Evolutionary conservation across 305 asterid species (phyloP).

Genomic region (Fraxinus nigra): DNA sequence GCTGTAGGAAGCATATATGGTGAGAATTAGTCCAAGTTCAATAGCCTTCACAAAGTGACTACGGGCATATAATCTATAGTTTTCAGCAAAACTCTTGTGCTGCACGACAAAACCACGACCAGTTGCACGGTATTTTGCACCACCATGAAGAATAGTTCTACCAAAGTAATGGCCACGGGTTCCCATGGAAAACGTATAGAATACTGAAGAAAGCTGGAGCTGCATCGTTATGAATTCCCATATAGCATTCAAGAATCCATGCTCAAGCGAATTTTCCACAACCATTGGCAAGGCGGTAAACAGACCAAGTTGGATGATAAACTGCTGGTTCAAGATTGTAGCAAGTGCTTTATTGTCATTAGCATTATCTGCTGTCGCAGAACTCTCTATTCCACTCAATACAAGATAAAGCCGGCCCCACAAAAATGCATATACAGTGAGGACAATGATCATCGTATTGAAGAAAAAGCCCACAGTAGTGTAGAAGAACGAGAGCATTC

Average conservation of each 20-base stretch:
- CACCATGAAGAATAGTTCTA: constrained; percentile 51
- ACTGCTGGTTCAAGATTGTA: constrained; percentile 63
- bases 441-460: constrained; percentile 62
- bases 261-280: constrained; percentile 65
- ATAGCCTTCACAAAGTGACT: constrained; percentile 57
- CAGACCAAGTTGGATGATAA: constrained; percentile 60
- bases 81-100: constrained; percentile 50
- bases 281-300: constrained; percentile 65
- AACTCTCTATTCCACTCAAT: constrained; percentile 58
- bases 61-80: constrained; percentile 47
- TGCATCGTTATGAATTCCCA: constrained; percentile 70
- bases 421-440: constrained; percentile 60
- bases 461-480: constrained; percentile 60
- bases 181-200: constrained; percentile 67
- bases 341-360: constrained; percentile 55
- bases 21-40: constrained; percentile 50
- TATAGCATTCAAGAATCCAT: constrained; percentile 54
- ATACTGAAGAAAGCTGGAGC: constrained; percentile 67
- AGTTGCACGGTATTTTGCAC: constrained; percentile 52
- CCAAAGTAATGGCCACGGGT: constrained; percentile 66
- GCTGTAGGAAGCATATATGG: constrained; percentile 47
- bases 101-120: constrained; percentile 58
- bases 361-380: constrained; percentile 30
- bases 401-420: constrained; percentile 75
- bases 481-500: constrained; percentile 67